These are phyloP conservation scores for Talaromyces sp. DNA, from an alignment of 2,329 filamentous ascomycete species.

Conservation along the genomic window DNA sequence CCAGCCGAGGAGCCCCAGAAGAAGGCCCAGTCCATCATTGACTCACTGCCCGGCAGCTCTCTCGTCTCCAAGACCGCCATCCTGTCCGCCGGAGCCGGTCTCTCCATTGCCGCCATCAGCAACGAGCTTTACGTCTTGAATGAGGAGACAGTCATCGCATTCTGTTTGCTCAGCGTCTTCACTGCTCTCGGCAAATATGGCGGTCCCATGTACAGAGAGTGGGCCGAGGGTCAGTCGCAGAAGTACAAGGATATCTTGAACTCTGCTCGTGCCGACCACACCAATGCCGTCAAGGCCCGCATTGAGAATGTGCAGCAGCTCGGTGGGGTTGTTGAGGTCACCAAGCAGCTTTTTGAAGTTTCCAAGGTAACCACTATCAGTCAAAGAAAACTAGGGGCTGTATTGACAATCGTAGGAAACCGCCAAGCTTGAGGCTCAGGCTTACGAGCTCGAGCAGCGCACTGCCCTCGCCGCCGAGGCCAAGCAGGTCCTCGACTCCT, in stretches of 20 bases:
- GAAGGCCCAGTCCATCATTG: slow-evolving; percentile 94
- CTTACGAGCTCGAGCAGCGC: slow-evolving; percentile 95
- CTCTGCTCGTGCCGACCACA: slow-evolving; percentile 90
- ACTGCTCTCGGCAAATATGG: slow-evolving; percentile 88
- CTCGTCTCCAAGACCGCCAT: slow-evolving; percentile 95
- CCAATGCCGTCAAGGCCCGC: slow-evolving; percentile 87
- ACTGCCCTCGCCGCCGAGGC: slow-evolving; percentile 89
- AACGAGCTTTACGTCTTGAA: slow-evolving; percentile 99
- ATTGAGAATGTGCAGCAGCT: slow-evolving; percentile 95
- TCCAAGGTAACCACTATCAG: slow-evolving; percentile 70
- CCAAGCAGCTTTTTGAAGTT: slow-evolving; percentile 94
- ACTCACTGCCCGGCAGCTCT: slow-evolving; percentile 87
- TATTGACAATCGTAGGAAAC: slow-evolving; percentile 68
- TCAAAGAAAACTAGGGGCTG: not conserved
- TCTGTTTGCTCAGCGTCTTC: slow-evolving; percentile 93
- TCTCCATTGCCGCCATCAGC: slow-evolving; percentile 93
- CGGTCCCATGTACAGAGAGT: slow-evolving; percentile 86
- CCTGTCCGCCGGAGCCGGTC: slow-evolving; percentile 85
- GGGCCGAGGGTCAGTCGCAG: slow-evolving; percentile 82
- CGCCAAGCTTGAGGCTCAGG: slow-evolving; percentile 90
- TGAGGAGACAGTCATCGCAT: slow-evolving; percentile 93
- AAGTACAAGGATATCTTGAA: slow-evolving; percentile 97
- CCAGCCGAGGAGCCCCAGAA: slow-evolving; percentile 88
- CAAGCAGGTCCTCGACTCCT: slow-evolving; percentile 93
- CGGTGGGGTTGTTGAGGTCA: slow-evolving; percentile 89